These are phyloP conservation scores for Samsoniella hepiali DNA, from an alignment of 2,329 filamentous ascomycete species.

Conservation along the genomic window DNA sequence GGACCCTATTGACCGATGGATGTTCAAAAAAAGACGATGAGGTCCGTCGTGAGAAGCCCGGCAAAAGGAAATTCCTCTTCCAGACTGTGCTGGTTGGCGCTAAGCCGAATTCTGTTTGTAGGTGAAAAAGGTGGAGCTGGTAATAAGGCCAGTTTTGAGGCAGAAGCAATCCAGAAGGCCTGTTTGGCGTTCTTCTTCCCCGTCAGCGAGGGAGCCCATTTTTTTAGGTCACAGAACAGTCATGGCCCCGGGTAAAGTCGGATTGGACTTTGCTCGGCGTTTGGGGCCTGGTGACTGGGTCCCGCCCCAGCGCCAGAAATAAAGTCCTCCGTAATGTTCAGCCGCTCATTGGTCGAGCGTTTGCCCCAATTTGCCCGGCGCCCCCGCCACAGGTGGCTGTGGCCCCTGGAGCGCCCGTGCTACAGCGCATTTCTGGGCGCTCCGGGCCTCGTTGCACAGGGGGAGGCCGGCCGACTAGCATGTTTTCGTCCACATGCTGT, in stretches of 20 bases:
- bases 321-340: constrained; percentile 31
- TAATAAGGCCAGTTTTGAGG: constrained; percentile 8
- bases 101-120: not conserved
- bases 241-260: not conserved
- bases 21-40: not conserved
- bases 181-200: not conserved
- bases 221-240: not conserved
- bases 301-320: not conserved
- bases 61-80: constrained; percentile 18
- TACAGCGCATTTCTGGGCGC: constrained; percentile 3
- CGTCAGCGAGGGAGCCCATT: not conserved
- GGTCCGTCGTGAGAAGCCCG: not conserved
- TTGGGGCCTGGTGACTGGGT: not conserved
- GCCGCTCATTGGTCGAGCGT: constrained; percentile 35
- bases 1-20: not conserved
- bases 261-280: constrained; percentile 8
- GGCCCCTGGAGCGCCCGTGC: not conserved
- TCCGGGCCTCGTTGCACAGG: not conserved
- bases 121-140: not conserved
- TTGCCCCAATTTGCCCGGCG: not conserved
- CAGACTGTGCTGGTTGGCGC: not conserved
- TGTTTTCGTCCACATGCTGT: constrained; percentile 36
- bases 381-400: constrained; percentile 34
- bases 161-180: not conserved
- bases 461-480: constrained; percentile 17